Evolutionary conservation across 2,329 filamentous ascomycete species (phyloP).

Genomic region (Moelleriella libera): DNA sequence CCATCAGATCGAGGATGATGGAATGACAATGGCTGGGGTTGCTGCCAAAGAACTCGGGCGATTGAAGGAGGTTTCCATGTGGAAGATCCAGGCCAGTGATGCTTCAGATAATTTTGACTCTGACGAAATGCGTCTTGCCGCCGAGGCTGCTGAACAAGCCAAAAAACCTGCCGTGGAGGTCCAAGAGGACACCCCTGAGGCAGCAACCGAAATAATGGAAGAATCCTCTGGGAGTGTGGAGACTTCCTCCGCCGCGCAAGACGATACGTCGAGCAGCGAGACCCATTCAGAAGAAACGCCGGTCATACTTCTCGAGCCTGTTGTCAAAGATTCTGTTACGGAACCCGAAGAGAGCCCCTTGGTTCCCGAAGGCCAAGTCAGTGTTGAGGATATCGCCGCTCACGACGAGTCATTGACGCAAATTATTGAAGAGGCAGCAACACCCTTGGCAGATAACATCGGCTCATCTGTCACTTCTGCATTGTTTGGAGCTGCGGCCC

Average conservation of each 20-base stretch:
- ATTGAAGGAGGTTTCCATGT: constrained; percentile 70
- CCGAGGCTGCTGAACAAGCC: constrained; percentile 23
- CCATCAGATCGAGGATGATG: constrained; percentile 58
- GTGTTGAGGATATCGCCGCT: neutral
- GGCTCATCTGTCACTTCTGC: constrained; percentile 17
- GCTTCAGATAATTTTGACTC: constrained; percentile 65
- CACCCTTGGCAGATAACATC: neutral
- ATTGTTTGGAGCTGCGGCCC: constrained; percentile 35
- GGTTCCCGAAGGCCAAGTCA: neutral
- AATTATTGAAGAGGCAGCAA: neutral
- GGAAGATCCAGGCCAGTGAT: constrained; percentile 70
- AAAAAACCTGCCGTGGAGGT: constrained; percentile 9
- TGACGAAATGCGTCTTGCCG: constrained; percentile 45
- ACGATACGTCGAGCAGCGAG: neutral
- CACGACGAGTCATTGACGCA: neutral
- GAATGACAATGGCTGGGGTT: constrained; percentile 65
- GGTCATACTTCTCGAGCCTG: neutral
- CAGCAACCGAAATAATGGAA: neutral
- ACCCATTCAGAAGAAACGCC: neutral
- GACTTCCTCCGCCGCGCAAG: neutral
- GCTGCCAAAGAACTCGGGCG: constrained; percentile 68
- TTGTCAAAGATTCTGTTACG: neutral
- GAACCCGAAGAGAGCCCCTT: neutral
- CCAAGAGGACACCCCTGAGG: neutral
- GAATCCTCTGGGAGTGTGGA: neutral